A percentile compares a stretch with the other conserved stretches of the same genome.
Conservation (phyloP, 2,329 filamentous ascomycete genomes). For the Aspergillus brasiliensis region DNA sequence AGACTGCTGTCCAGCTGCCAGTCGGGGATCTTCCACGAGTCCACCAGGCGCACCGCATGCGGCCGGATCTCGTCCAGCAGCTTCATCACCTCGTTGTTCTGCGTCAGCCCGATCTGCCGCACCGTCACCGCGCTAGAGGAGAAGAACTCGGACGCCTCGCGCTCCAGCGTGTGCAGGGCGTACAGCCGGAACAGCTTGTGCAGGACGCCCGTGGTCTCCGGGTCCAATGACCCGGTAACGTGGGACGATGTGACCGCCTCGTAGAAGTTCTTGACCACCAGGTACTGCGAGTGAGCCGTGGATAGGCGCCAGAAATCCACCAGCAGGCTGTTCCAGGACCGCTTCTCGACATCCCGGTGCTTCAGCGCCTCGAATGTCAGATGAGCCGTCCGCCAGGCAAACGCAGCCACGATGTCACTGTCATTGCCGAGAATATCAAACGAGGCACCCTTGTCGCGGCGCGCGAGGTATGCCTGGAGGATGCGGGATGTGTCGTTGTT, state of each 20-base stretch:
- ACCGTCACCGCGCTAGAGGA: constrained; percentile 68
- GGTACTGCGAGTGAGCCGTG: constrained; percentile 75
- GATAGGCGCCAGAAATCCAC: constrained; percentile 77
- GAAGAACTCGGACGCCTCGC: constrained; percentile 73
- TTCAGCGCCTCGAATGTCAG: constrained; percentile 75
- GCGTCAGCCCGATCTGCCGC: constrained; percentile 69
- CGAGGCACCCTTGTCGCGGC: constrained; percentile 70
- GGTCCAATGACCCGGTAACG: constrained; percentile 57
- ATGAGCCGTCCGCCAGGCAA: constrained; percentile 73
- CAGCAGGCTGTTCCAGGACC: constrained; percentile 74
- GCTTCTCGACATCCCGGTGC: constrained; percentile 73
- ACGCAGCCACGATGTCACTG: constrained; percentile 70
- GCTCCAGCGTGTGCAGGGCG: constrained; percentile 67
- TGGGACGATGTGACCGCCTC: constrained; percentile 61
- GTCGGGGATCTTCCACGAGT: constrained; percentile 75
- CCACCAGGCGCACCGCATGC: constrained; percentile 70
- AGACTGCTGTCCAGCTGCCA: constrained; percentile 75
- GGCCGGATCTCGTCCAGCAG: constrained; percentile 72
- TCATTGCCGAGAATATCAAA: constrained; percentile 74
- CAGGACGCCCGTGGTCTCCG: constrained; percentile 60
- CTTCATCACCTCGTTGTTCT: constrained; percentile 68
- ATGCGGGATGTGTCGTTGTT: constrained; percentile 70
- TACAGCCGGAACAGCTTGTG: constrained; percentile 69
- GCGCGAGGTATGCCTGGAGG: constrained; percentile 64
- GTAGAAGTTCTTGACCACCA: constrained; percentile 80